These are phyloP conservation scores for Diaporthe humulicola DNA, from an alignment of 2,329 filamentous ascomycete genomes.

Conservation along the genomic window DNA sequence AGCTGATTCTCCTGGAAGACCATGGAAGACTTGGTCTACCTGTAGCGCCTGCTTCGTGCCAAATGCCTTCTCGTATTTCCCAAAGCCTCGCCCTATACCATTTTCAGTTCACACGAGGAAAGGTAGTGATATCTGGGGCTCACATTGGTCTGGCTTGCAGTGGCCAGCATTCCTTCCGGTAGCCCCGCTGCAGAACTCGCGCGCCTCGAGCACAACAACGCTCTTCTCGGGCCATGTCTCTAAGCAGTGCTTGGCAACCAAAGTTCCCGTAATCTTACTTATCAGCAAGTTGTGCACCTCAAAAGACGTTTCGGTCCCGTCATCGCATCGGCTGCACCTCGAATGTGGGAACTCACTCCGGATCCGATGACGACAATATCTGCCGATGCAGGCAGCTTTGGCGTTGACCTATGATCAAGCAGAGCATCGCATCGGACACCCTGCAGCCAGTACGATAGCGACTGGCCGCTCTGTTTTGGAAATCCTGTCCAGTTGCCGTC, in stretches of 20 bases:
- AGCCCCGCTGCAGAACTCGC: constrained; percentile 41
- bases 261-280: constrained; percentile 36
- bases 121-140: not conserved
- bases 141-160: constrained; percentile 28
- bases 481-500: constrained; percentile 17
- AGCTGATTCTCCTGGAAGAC: not conserved
- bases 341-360: not conserved
- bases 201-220: constrained; percentile 41
- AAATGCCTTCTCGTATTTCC: constrained; percentile 24
- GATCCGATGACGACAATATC: constrained; percentile 22
- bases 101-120: not conserved
- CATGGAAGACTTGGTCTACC: not conserved
- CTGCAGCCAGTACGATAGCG: constrained; percentile 7
- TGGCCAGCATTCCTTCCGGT: constrained; percentile 36
- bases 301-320: accelerated
- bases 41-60: not conserved
- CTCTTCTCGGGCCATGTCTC: constrained; percentile 39
- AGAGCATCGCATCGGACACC: constrained; percentile 1
- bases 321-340: accelerated
- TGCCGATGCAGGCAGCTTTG: not conserved
- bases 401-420: constrained; percentile 3
- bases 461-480: not conserved
- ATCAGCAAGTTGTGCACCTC: not conserved
- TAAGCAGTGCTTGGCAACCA: constrained; percentile 37
- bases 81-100: constrained; percentile 15